Percentiles rank a stretch among this genome's conserved stretches.
Evolutionary conservation across 345 rosid genomes (phyloP).

Genomic region (Carallia pectinifolia): DNA sequence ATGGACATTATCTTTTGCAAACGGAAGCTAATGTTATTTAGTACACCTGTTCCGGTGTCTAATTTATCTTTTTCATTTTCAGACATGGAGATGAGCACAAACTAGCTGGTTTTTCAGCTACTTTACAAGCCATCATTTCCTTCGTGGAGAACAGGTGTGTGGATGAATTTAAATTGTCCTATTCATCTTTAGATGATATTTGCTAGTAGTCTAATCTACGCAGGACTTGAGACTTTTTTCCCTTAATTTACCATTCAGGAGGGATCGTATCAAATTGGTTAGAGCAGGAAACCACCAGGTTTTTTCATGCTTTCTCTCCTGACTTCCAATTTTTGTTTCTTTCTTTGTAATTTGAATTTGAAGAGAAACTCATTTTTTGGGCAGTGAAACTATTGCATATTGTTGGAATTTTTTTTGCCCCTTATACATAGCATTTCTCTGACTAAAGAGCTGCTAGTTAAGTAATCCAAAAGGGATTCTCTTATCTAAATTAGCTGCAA

Average conservation of each 20-base stretch:
- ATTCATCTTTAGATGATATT: background rate
- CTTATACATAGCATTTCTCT: background rate
- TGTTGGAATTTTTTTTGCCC: background rate
- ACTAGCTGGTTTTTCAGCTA: constrained; percentile 98
- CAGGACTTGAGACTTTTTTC: constrained; percentile 11
- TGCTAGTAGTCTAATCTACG: background rate
- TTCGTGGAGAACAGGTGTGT: constrained; percentile 89
- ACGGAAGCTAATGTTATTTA: background rate
- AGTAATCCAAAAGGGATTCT: background rate
- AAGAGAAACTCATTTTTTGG: background rate
- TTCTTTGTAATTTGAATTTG: background rate
- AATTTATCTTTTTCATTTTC: constrained; percentile 15
- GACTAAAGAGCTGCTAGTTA: background rate
- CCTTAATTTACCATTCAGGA: constrained; percentile 45
- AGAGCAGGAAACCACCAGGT: constrained; percentile 98
- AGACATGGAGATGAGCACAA: constrained; percentile 99
- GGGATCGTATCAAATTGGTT: constrained; percentile 74
- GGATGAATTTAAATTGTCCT: constrained; percentile 14
- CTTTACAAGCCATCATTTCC: constrained; percentile 97
- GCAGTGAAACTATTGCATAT: background rate
- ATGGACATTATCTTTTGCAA: background rate
- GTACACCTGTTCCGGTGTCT: background rate
- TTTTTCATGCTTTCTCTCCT: constrained; percentile 11
- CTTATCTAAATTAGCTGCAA: background rate
- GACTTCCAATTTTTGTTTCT: background rate